Percentiles rank a stretch among this genome's conserved stretches.
phyloP scores from a whole-genome alignment of 2,329 filamentous ascomycete genomes.

The Fusarium pilosicola region DNA sequence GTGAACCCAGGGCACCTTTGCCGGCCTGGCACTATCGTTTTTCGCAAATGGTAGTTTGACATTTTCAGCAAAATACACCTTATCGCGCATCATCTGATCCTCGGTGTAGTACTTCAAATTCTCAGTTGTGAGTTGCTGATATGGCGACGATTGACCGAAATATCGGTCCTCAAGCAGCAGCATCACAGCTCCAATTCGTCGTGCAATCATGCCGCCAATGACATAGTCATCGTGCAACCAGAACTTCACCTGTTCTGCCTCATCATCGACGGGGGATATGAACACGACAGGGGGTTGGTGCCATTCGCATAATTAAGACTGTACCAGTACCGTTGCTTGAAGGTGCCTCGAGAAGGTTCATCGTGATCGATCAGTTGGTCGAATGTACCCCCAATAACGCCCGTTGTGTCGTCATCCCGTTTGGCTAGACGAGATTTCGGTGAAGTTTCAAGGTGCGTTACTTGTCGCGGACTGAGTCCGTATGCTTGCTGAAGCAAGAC shows the following conservation, averaged over 20 bases:
- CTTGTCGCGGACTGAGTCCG: background rate
- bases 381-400: background rate
- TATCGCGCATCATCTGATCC: conserved; percentile 1
- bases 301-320: conserved; percentile 6
- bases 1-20: background rate
- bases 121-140: background rate
- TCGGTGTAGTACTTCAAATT: conserved; percentile 2
- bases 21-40: background rate
- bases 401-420: background rate
- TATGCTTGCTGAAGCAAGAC: background rate
- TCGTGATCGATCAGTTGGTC: conserved; percentile 2
- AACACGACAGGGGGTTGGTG: background rate
- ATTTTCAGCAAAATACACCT: background rate
- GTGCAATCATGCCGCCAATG: conserved; percentile 7
- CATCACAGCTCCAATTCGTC: background rate
- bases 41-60: background rate
- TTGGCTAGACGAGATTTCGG: background rate
- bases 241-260: conserved; percentile 4
- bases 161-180: background rate
- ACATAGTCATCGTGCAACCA: conserved; percentile 6
- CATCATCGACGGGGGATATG: background rate
- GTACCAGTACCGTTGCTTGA: conserved; percentile 10
- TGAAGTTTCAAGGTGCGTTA: background rate
- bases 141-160: conserved; percentile 3
- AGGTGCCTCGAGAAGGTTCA: background rate